Percentiles rank a stretch among this genome's conserved stretches.
Conservation (phyloP, 352 stramenopile genomes). For the Pythium grandisporangium region DNA sequence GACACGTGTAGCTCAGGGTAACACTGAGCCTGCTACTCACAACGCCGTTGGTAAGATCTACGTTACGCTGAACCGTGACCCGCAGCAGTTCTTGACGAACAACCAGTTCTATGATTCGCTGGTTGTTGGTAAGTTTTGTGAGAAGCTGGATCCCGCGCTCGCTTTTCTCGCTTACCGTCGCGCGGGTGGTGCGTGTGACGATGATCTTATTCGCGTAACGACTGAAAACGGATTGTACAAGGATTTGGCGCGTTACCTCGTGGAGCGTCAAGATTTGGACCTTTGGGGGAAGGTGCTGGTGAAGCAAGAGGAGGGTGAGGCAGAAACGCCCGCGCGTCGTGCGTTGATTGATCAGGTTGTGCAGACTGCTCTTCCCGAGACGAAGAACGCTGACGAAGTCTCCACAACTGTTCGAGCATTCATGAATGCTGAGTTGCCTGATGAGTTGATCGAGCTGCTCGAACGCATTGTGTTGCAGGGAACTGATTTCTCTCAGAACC, state of each 20-base stretch:
- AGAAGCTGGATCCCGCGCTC: conserved; percentile 98
- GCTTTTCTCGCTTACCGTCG: conserved; percentile 99
- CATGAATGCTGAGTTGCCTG: conserved; percentile 99
- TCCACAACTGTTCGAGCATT: conserved; percentile 99
- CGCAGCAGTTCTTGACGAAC: conserved; percentile 98
- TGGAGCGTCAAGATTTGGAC: conserved; percentile 98
- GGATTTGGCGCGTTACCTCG: conserved; percentile 98
- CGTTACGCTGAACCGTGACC: conserved; percentile 99
- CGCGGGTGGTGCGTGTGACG: conserved; percentile 96
- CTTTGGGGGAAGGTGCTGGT: conserved; percentile 96
- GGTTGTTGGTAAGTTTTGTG: conserved; percentile 98
- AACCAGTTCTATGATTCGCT: conserved; percentile 99
- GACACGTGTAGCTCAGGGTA: conserved; percentile 97
- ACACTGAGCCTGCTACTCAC: conserved; percentile 98
- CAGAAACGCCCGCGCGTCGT: conserved; percentile 87
- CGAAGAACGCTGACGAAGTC: conserved; percentile 98
- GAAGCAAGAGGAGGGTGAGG: conserved; percentile 88
- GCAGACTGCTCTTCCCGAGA: conserved; percentile 99
- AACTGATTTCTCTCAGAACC: conserved; percentile 99
- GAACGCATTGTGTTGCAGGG: conserved; percentile 99
- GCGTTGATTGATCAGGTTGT: conserved; percentile 99
- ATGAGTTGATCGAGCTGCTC: conserved; percentile 98
- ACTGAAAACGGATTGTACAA: conserved; percentile 99
- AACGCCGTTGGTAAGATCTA: conserved; percentile 99
- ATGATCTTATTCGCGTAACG: conserved; percentile 98